Base-by-base conservation (phyloP, 352 stramenopile genomes). In the Globisporangium lucens region DNA sequence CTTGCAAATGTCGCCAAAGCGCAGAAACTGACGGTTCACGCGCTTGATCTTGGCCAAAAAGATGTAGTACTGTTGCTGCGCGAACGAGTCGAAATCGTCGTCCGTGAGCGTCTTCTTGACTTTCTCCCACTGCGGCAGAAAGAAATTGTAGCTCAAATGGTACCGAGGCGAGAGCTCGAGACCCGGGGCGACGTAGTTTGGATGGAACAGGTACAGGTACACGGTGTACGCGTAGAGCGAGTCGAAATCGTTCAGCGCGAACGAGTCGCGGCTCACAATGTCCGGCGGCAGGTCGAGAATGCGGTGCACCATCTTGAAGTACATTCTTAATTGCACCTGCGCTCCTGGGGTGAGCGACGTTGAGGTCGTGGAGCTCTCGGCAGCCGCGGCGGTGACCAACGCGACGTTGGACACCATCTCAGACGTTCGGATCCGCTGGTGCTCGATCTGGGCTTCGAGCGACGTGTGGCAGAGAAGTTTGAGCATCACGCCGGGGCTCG, bases 31-130 rank as follows among this genome's bases (percentile, higher is more conserved):
- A 8, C 75, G 67, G 53, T 89, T 83, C 38, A 87, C 74, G 9
- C 79, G 81, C 70, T 85, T 89, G 52, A 90, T 67, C 64, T 90
- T 90, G 10, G 79, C 73, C 27, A 92, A 29, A 41, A 90, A 90
- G 53, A 92, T 90, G 75, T 83, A 89, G 35, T 88, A 87, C 38
- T 90, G 80, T 59, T 92, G 84, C 63, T 92, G 82, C 0, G 80
- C 78, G 29, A 92, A 89, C 36, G 80, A 72, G 53, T 90, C 80
- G 47, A 84, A 89, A 33, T 82, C 72, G 57, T 89, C 77, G 0
- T 89, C 76, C 1, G 75, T 70, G 20, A 92, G 62, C 17, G 76
- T 83, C 30, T 72, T 74, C 68, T 90, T 85, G 15, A 89, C 75
- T 72, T 89, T 90, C 58, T 89, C 76, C 84, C 84, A 92, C 60